phyloP scores from a whole-genome alignment of 1,139 yeast genomes.

The Sugiyamaella japonica region DNA sequence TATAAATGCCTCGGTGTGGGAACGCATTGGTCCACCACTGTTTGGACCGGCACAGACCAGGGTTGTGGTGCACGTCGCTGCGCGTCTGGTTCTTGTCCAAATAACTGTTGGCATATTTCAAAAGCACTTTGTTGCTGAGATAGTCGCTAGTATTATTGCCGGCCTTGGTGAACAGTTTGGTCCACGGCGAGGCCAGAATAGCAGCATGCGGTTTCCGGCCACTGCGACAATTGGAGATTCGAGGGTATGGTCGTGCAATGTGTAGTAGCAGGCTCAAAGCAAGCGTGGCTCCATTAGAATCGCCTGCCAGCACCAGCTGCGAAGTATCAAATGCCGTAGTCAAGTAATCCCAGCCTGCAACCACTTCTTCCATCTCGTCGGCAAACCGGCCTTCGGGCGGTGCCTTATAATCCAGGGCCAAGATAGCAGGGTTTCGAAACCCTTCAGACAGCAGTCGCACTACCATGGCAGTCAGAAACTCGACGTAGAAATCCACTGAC shows the following conservation, averaged over 20 bases:
- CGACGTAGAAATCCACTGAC: conserved; percentile 44
- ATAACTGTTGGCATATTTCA: conserved; percentile 24
- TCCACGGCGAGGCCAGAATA: conserved; percentile 45
- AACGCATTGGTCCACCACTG: conserved; percentile 46
- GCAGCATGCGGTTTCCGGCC: conserved; percentile 41
- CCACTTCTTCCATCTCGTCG: conserved; percentile 35
- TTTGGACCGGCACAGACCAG: conserved; percentile 41
- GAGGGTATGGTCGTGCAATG: conserved; percentile 35
- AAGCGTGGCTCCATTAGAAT: conserved; percentile 48
- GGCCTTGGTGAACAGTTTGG: conserved; percentile 27
- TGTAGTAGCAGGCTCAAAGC: conserved; percentile 43
- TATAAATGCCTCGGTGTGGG: conserved; percentile 39
- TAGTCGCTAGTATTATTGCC: conserved; percentile 30
- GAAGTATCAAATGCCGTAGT: conserved; percentile 31
- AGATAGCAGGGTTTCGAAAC: conserved; percentile 47
- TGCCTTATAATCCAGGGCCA: conserved; percentile 40
- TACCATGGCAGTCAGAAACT: conserved; percentile 43
- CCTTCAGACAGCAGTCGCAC: conserved; percentile 46
- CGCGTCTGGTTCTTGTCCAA: conserved; percentile 20
- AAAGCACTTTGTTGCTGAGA: conserved; percentile 28
- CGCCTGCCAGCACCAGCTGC: conserved; percentile 42
- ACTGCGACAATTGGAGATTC: conserved; percentile 20
- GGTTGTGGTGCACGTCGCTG: conserved; percentile 39
- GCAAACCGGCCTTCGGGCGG: conserved; percentile 34
- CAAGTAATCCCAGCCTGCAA: conserved; percentile 40